Base-by-base conservation (phyloP, 306 rosid genomes). In the Canavalia gladiata region DNA sequence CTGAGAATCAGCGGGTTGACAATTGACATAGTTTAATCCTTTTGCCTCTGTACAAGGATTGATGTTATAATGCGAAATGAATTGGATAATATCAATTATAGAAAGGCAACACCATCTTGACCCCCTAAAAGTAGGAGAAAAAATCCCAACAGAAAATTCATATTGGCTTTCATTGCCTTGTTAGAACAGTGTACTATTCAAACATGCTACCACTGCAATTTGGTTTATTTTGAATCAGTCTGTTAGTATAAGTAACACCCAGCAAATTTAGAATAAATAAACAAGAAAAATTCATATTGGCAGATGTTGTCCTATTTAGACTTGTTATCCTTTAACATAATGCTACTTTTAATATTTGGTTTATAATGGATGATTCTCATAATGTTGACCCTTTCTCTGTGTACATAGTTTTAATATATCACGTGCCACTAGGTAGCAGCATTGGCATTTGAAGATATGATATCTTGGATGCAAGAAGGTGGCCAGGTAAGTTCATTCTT, bases 361-460 rank as follows among this genome's bases (percentile, higher is more conserved):
- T 83, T 83, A 60, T 75, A 39, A 52, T 35, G 66, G 28, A 52
- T 35, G 69, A 31, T 72, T 81, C 76, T 81, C 83, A 82, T 73
- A 42, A 86, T 75, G 89, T 94, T 90, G 84, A 86, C 75, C 84
- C 84, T 74, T 90, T 87, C 88, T 89, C 87, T 88, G 84, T 93
- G 91, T 83, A 88, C 88, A 87, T 93, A 90, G 96, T 93, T 90
- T 90, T 95, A 93, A 93, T 95, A 84, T 90, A 89, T 93, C 92
- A 87, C 94, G 82, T 93, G 98, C 96, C 89, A 87, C 94, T 90
- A 95, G 99, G 98, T 95, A 93, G 99, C 98, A 77, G 99, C 99
- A 56, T 76, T 95, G 88, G 99, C 99, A 76, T 91, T 95, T 85
- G 99, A 95, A 89, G 99, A 95, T 83, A 95, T 95, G 99, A 83